Evolutionary conservation across 1,284 basidiomycete genomes (phyloP).

Genomic region (Ustilago crameri): DNA sequence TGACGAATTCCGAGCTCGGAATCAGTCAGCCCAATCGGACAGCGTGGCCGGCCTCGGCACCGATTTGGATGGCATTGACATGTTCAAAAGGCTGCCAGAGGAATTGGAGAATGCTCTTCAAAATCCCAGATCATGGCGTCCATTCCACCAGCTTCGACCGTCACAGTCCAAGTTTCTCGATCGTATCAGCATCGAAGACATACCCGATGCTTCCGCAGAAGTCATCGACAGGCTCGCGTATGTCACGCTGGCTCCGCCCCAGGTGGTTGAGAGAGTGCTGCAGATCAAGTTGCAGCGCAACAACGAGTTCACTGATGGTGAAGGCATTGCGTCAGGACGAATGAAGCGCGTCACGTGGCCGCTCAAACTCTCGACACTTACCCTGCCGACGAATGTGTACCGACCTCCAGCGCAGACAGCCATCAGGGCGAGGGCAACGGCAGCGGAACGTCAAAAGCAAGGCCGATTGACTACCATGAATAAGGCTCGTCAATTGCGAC

Average conservation of each 20-base stretch:
- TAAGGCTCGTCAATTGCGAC: conserved; percentile 42
- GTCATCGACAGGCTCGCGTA: conserved; percentile 34
- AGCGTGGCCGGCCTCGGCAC: conserved; percentile 1
- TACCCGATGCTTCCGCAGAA: conserved; percentile 9
- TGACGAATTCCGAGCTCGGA: neutral
- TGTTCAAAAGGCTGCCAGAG: conserved; percentile 19
- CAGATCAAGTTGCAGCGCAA: conserved; percentile 2
- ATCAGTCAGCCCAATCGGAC: neutral
- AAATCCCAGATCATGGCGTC: conserved; percentile 23
- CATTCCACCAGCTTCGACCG: conserved; percentile 26
- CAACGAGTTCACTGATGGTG: conserved; percentile 4
- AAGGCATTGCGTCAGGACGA: neutral
- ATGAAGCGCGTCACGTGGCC: conserved; percentile 35
- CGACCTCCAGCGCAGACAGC: neutral
- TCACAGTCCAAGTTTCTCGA: conserved; percentile 35
- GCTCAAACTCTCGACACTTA: conserved; percentile 23
- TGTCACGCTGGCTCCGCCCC: conserved; percentile 20
- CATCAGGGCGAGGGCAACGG: conserved; percentile 4
- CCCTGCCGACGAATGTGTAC: conserved; percentile 18
- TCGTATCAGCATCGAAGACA: conserved; percentile 26
- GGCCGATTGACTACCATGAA: conserved; percentile 35
- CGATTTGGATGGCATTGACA: conserved; percentile 1
- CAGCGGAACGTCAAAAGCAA: conserved; percentile 23
- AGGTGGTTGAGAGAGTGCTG: conserved; percentile 27
- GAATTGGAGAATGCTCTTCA: conserved; percentile 15